These are phyloP conservation scores for Eutrema yunnanense DNA, from an alignment of 345 rosid genomes.

Conservation along the genomic window DNA sequence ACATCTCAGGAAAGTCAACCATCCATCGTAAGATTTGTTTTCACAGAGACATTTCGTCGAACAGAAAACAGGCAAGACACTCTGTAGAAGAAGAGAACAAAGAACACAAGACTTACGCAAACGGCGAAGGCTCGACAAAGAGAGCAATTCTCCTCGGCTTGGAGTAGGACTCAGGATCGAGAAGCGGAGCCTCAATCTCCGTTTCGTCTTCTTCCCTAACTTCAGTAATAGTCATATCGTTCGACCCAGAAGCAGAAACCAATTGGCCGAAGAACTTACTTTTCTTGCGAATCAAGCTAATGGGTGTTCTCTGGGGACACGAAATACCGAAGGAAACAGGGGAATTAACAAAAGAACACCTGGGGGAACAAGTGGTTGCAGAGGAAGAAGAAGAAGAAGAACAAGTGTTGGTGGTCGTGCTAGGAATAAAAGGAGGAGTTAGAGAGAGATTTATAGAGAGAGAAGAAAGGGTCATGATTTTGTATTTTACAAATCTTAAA, in stretches of 20 bases:
- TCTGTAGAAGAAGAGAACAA: not conserved
- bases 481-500: not conserved
- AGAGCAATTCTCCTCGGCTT: conserved; percentile 87
- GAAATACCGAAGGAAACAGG: conserved; percentile 21
- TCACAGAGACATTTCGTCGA: conserved; percentile 27
- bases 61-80: conserved; percentile 1
- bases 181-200: conserved; percentile 35
- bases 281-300: conserved; percentile 22
- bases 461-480: conserved; percentile 35
- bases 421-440: conserved; percentile 29
- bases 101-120: conserved; percentile 53
- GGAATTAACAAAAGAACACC: conserved; percentile 9
- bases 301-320: conserved; percentile 31
- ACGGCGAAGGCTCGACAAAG: conserved; percentile 97
- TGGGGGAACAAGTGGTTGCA: conserved; percentile 6
- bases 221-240: conserved; percentile 52
- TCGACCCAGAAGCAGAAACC: conserved; percentile 22
- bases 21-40: not conserved
- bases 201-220: conserved; percentile 42
- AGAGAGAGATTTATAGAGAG: conserved; percentile 51
- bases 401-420: conserved; percentile 4
- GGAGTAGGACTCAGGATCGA: conserved; percentile 44
- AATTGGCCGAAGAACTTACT: not conserved
- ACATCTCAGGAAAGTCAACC: conserved; percentile 12
- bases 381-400: conserved; percentile 17